These are phyloP conservation scores for Mycothermus thermophilus DNA, from an alignment of 495 filamentous ascomycete species.

Conservation along the genomic window DNA sequence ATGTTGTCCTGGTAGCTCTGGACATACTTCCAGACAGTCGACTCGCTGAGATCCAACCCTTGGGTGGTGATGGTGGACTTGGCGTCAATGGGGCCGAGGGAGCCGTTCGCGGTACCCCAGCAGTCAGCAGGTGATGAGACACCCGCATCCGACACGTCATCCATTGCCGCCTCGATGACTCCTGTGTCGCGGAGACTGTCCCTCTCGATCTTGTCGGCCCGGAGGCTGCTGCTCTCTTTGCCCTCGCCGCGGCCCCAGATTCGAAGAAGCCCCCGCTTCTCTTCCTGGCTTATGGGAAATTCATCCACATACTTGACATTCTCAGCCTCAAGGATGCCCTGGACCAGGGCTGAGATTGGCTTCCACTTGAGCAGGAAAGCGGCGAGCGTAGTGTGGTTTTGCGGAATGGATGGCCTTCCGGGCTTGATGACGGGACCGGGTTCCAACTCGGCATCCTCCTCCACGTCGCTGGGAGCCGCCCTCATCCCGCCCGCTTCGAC, in stretches of 20 bases:
- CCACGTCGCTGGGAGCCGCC: conserved; percentile 24
- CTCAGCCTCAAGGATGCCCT: conserved; percentile 27
- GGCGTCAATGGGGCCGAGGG: conserved; percentile 22
- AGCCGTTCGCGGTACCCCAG: conserved; percentile 37
- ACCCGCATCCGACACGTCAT: conserved; percentile 34
- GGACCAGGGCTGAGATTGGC: conserved; percentile 44
- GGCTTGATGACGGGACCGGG: conserved; percentile 32
- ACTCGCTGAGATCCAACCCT: conserved; percentile 47
- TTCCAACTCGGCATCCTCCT: conserved; percentile 31
- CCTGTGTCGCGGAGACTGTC: conserved; percentile 20
- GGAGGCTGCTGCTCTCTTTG: conserved; percentile 28
- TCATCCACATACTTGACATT: conserved; percentile 49
- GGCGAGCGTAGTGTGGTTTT: conserved; percentile 70
- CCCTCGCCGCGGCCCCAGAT: conserved; percentile 72
- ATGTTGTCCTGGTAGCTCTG: conserved; percentile 65
- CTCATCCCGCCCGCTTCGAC: conserved; percentile 21
- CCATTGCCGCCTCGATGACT: conserved; percentile 14
- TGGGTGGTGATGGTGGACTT: conserved; percentile 37
- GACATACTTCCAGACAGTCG: conserved; percentile 48
- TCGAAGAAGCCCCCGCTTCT: conserved; percentile 58
- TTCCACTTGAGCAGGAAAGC: conserved; percentile 63
- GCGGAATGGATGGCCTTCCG: conserved; percentile 51
- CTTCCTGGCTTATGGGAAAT: conserved; percentile 56
- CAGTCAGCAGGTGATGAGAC: conserved; percentile 34
- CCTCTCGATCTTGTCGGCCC: conserved; percentile 6